A percentile compares a stretch with the other conserved stretches of the same genome.
Evolutionary conservation across 2,329 filamentous ascomycete genomes (phyloP).

Genomic region (Xylariaceae sp.): DNA sequence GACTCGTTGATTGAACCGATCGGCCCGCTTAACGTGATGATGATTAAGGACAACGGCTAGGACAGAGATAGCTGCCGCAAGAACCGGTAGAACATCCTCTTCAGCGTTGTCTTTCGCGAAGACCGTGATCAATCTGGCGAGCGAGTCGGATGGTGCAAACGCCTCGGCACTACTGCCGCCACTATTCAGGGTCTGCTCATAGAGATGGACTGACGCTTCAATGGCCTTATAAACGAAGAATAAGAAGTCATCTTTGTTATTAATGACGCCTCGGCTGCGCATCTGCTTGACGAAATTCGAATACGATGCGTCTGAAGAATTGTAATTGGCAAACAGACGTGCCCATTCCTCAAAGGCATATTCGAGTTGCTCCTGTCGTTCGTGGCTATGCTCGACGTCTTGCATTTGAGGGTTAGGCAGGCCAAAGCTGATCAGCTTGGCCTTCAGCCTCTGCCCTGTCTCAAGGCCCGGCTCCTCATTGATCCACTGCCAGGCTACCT

Average conservation of each 20-base stretch:
- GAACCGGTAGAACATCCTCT: conserved; percentile 62
- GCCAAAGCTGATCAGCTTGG: conserved; percentile 46
- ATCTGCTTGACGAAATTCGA: conserved; percentile 81
- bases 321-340: conserved; percentile 72
- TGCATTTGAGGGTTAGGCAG: conserved; percentile 36
- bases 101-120: conserved; percentile 71
- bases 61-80: conserved; percentile 76
- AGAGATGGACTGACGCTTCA: conserved; percentile 73
- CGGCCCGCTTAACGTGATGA: conserved; percentile 75
- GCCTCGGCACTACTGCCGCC: conserved; percentile 54
- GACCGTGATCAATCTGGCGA: conserved; percentile 74
- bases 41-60: conserved; percentile 77
- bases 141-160: conserved; percentile 66
- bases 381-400: conserved; percentile 52
- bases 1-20: conserved; percentile 79
- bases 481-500: conserved; percentile 78
- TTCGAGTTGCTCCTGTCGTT: conserved; percentile 78
- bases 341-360: conserved; percentile 98
- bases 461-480: conserved; percentile 63
- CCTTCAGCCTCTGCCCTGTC: conserved; percentile 67
- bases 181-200: conserved; percentile 65
- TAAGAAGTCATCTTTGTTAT: conserved; percentile 70
- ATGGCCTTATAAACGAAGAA: conserved; percentile 77
- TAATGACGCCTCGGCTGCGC: conserved; percentile 68
- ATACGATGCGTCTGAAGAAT: conserved; percentile 67